Evolutionary conservation across 2,329 filamentous ascomycete species (phyloP).

Genomic region (Sclerotinia nivalis): DNA sequence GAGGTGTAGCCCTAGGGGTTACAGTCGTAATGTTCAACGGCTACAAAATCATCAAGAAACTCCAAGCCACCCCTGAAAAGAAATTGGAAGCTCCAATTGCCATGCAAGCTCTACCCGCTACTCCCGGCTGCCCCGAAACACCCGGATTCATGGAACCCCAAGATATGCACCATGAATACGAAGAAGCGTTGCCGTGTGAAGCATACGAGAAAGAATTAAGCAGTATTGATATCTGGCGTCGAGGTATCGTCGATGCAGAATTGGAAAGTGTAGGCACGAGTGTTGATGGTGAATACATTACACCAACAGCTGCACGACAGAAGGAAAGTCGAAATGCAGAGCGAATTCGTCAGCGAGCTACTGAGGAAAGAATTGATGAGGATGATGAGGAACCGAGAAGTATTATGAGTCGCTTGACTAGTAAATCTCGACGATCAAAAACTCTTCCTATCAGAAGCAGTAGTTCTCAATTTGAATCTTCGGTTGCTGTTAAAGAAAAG

Average conservation of each 20-base stretch:
- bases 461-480: neutral
- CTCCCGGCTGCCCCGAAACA: neutral
- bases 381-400: conserved; percentile 5
- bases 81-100: conserved; percentile 30
- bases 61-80: conserved; percentile 48
- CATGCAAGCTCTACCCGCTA: neutral
- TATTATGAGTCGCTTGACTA: neutral
- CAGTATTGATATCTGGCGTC: conserved; percentile 41
- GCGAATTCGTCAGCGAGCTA: conserved; percentile 31
- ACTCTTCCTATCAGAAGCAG: neutral
- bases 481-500: neutral
- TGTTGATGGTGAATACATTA: conserved; percentile 42
- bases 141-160: conserved; percentile 15
- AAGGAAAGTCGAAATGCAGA: conserved; percentile 29
- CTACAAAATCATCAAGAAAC: conserved; percentile 94
- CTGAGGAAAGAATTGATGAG: conserved; percentile 26
- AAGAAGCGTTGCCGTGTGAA: conserved; percentile 28
- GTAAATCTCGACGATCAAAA: conserved; percentile 15
- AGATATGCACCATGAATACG: neutral
- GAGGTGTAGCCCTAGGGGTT: conserved; percentile 85
- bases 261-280: conserved; percentile 38
- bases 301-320: conserved; percentile 37
- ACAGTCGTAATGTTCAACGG: conserved; percentile 95
- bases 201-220: conserved; percentile 40
- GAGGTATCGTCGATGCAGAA: conserved; percentile 40